Evolutionary conservation across 148 eudicot species (phyloP).

Genomic region (Diospyros lotus): DNA sequence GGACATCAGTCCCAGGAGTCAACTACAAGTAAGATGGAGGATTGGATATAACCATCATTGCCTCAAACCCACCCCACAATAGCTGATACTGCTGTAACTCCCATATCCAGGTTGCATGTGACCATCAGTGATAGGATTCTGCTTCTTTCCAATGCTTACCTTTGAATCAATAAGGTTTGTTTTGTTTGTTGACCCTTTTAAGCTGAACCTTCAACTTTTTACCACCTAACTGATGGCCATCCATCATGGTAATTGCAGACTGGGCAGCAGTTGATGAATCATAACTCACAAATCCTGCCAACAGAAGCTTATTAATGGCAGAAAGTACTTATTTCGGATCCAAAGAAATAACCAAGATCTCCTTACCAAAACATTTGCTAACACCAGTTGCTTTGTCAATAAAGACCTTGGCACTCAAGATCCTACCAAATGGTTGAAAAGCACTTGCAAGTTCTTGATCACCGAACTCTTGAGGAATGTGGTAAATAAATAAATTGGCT

Average conservation of each 20-base stretch:
- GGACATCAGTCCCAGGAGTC: conserved; percentile 25
- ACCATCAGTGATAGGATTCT: conserved; percentile 7
- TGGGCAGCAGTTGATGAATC: conserved; percentile 84
- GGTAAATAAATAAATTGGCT: conserved; percentile 93
- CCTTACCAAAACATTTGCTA: conserved; percentile 95
- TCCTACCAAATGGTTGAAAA: conserved; percentile 78
- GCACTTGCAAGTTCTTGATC: conserved; percentile 83
- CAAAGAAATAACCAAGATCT: conserved; percentile 5
- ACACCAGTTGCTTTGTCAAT: conserved; percentile 85
- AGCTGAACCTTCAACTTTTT: conserved; percentile 98
- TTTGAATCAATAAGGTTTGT: conserved; percentile 46
- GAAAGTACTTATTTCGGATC: conserved; percentile 1
- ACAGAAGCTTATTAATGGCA: conserved; percentile 25
- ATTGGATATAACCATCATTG: conserved; percentile 7
- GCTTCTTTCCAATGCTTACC: conserved; percentile 22
- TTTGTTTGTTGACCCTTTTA: conserved; percentile 84
- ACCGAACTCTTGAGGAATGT: conserved; percentile 92
- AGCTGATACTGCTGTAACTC: conserved; percentile 20
- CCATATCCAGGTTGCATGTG: conserved; percentile 13
- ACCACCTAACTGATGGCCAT: conserved; percentile 88
- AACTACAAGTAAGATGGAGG: conserved; percentile 27
- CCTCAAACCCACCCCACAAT: conserved; percentile 16
- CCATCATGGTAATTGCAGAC: conserved; percentile 78
- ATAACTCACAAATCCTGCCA: conserved; percentile 93
- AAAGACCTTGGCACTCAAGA: conserved; percentile 92